Conservation (phyloP, 83 land plant genomes). For the Diphasiastrum complanatum region DNA sequence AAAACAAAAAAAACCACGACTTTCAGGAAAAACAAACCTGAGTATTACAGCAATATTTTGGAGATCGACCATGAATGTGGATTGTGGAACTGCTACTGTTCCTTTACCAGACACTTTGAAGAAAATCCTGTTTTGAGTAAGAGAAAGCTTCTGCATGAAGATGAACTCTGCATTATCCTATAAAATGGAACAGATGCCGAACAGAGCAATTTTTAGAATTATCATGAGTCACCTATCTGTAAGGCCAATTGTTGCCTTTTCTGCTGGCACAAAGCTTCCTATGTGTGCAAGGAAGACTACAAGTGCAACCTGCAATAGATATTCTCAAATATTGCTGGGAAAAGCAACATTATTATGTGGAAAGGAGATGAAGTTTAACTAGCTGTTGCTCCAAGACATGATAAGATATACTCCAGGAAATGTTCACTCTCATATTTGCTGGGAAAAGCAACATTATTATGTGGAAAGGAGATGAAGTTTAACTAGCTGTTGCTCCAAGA, state of each 20-base stretch:
- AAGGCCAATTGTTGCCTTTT: constrained; percentile 75
- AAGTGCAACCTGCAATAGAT: constrained; percentile 66
- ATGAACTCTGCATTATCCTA: not conserved
- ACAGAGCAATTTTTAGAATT: not conserved
- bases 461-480: not conserved
- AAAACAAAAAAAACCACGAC: not conserved
- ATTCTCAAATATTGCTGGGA: not conserved
- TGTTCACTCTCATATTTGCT: too few species aligned
- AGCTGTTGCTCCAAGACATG: not conserved
- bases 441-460: too few species aligned
- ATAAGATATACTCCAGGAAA: too few species aligned
- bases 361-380: not conserved
- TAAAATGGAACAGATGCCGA: not conserved
- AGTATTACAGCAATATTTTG: constrained; percentile 90
- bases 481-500: not conserved
- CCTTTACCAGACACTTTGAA: constrained; percentile 69
- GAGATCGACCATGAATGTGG: constrained; percentile 94
- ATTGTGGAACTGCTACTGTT: constrained; percentile 63
- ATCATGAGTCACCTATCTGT: constrained; percentile 63
- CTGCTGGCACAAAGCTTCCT: constrained; percentile 98
- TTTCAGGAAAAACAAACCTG: constrained; percentile 40
- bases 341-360: not conserved
- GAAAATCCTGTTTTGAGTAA: constrained; percentile 53
- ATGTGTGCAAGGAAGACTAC: constrained; percentile 89
- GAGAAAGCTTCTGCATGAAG: not conserved